These are phyloP conservation scores for Aspergillus sp. DNA, from an alignment of 2,329 filamentous ascomycete genomes.

Conservation along the genomic window DNA sequence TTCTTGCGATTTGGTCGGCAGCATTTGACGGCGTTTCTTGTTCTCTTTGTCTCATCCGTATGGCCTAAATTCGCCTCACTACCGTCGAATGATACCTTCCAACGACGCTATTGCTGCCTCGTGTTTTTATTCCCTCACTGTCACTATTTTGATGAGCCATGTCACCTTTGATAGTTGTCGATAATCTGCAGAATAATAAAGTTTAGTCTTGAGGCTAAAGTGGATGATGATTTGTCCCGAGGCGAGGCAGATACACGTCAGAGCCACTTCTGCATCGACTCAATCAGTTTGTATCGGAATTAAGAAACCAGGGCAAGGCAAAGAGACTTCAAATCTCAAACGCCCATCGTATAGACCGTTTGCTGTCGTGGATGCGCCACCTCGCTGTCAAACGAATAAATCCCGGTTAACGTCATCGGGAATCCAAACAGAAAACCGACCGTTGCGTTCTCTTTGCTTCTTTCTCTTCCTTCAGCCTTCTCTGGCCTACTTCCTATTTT, in stretches of 20 bases:
- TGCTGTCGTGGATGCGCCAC: background rate
- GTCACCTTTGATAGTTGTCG: background rate
- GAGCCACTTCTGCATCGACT: no score
- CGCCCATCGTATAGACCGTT: no score
- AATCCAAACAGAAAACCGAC: background rate
- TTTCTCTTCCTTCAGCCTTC: conserved; percentile 1
- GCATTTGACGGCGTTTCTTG: conserved; percentile 1
- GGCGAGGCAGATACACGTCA: no score
- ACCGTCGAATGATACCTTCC: no score
- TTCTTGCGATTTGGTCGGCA: conserved; percentile 1
- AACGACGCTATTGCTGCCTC: no score
- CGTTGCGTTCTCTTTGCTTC: background rate
- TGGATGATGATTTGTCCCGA: no score
- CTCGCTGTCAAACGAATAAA: no score
- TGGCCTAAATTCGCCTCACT: background rate
- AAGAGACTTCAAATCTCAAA: no score
- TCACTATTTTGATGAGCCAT: background rate
- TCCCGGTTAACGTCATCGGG: background rate
- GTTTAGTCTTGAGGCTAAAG: no score
- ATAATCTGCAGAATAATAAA: no score
- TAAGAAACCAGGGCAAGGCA: no score
- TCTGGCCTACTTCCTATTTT: background rate
- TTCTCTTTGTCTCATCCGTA: background rate
- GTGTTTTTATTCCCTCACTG: background rate
- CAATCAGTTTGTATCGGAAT: no score